Base-by-base conservation (phyloP, 78 protist genomes). In the Kipferlia bialata region DNA sequence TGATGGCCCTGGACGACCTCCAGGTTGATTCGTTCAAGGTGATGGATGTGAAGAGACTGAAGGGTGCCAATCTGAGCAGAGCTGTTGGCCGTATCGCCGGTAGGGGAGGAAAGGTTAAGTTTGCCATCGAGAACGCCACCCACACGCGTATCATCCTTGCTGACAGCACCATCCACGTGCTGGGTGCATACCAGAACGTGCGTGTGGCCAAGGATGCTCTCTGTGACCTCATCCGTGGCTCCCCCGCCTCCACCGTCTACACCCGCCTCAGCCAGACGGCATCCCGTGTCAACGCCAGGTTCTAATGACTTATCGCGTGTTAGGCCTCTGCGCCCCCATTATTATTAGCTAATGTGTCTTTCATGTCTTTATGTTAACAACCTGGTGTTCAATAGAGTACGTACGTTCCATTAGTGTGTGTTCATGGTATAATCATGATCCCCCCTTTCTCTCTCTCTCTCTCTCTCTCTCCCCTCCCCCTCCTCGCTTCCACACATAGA, bases 81-180 rank as follows among this genome's bases (percentile, higher is more conserved):
- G 95, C 96, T 22, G 89, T 95, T 55, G 99, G 97, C 32, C 91
- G 99, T 45, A 74, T 95, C 1, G 96, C 96, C 26, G 99, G 99
- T 61, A 78, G 78, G 78, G 92, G 82, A 56, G 99, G 98, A 28
- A 79, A 84, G 63, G 86, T 92, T 24, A 91, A 90, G 72, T 90
- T 66, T 60, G 84, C 96, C 15, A 93, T 95, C 56, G 98, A 93
- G 81, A 93, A 93, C 70, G 77, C 88, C 1, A 93, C 98, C 29
- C 69, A 80, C 32, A 91, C 97, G 29, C 79, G 99, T 22, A 86
- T 95, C 57, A 97, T 95, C n/a, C 64, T 95, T 26, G 99, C 96
- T 17, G 99, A 89, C 70, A 80, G 44, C 65, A 76, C 76, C 34
- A 77, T 93, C 28, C 95, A 93, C 84, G 84, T 92, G 44, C 82